Evolutionary conservation across 2,329 filamentous ascomycete genomes (phyloP).

Genomic region (Calonectria naviculata): DNA sequence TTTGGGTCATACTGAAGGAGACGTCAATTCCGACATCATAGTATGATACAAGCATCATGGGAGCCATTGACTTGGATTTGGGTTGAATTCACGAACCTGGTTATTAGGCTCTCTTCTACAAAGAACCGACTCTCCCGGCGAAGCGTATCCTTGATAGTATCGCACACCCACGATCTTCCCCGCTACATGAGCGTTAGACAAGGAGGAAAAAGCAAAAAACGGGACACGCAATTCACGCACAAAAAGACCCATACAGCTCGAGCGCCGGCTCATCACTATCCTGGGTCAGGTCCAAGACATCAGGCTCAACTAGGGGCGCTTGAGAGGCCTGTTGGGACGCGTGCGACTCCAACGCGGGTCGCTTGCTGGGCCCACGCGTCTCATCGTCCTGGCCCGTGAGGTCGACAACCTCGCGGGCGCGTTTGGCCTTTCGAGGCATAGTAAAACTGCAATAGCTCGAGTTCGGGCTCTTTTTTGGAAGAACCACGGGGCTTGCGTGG

Average conservation of each 20-base stretch:
- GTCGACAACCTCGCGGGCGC: conserved; percentile 52
- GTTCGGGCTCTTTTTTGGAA: neutral
- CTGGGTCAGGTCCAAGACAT: conserved; percentile 57
- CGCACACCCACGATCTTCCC: conserved; percentile 63
- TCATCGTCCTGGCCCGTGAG: conserved; percentile 51
- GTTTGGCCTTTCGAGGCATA: conserved; percentile 47
- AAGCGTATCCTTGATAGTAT: conserved; percentile 73
- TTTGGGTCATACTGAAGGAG: conserved; percentile 72
- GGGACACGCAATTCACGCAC: conserved; percentile 41
- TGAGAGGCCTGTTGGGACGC: conserved; percentile 21
- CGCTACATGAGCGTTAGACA: conserved; percentile 44
- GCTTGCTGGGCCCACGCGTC: conserved; percentile 36
- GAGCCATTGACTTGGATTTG: neutral
- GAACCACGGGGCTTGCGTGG: neutral
- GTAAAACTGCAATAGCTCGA: neutral
- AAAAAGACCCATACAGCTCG: conserved; percentile 61
- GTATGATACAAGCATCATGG: neutral
- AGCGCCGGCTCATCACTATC: conserved; percentile 51
- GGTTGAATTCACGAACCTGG: conserved; percentile 47
- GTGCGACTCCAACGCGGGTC: conserved; percentile 32
- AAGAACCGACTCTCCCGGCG: conserved; percentile 70
- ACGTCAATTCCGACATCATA: conserved; percentile 2
- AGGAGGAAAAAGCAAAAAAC: neutral
- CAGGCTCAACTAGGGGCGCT: conserved; percentile 46
- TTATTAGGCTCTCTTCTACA: conserved; percentile 75